Conservation (phyloP, 208 protist genomes). For the Naegleria fowleri region DNA sequence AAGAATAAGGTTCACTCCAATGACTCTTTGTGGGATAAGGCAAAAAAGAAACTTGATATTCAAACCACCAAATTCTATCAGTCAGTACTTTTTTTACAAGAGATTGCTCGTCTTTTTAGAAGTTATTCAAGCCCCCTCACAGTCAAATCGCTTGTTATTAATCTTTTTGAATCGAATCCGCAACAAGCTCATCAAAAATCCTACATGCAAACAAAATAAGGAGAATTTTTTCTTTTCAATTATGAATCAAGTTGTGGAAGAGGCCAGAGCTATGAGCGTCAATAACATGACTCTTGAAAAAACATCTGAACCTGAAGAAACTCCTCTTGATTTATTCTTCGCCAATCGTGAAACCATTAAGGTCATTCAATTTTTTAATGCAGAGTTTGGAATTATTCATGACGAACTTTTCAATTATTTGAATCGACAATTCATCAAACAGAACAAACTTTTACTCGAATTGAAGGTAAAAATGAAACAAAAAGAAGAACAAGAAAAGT, state of each 20-base stretch:
- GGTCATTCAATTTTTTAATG: background rate
- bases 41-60: background rate
- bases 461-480: background rate
- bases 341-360: background rate
- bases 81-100: background rate
- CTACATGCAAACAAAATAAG: background rate
- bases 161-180: background rate
- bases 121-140: background rate
- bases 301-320: background rate
- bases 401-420: background rate
- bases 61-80: background rate
- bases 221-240: background rate
- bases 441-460: background rate
- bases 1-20: background rate
- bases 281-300: too few relatives aligned
- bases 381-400: background rate
- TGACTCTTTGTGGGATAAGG: background rate
- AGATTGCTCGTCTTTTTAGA: background rate
- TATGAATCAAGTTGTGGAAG: background rate
- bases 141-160: background rate
- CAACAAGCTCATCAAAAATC: background rate
- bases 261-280: background rate
- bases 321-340: background rate
- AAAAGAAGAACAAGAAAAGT: background rate
- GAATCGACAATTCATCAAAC: background rate